Base-by-base conservation (phyloP, 768 basidiomycete genomes). In the Mycena venus region DNA sequence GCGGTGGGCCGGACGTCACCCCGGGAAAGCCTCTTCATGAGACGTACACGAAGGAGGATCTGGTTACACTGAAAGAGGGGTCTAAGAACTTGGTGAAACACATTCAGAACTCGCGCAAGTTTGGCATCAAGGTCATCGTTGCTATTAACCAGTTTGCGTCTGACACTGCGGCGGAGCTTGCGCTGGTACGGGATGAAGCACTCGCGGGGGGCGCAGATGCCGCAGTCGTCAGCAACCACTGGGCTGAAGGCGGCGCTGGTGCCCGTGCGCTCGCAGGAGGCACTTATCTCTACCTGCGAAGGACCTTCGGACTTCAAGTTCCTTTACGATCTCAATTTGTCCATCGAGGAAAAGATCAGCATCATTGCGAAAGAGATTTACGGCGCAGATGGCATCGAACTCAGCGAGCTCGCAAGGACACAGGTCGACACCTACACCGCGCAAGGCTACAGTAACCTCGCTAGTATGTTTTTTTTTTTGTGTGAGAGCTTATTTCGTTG, bases 121-220 rank as follows among this genome's bases (percentile, higher is more conserved):
- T 98, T 79, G 96, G 96, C 53, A 85, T 99, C 84, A 99, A 99
- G 87, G 97, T 97, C 71, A 91, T 99, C 75, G 94, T 99, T 55
- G 98, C 92, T 68, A 91, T 99, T 87, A 99, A 99, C 85, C 93
- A 93, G 81, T 99, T 99, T 85, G 87, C 94, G 96, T 91, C 95
- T 74, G 98, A 99, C 83, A 95, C 98, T 10, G 87, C 90, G 19
- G 96, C 97, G 34, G 98, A 99, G 80, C 90, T 98, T 47, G 91
- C 91, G 65, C 91, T 99, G 66, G 89, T 99, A 55, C 93, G 93
- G 64, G 88, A 93, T 77, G 89, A 94, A 81, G 90, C 97, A 15
- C 88, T 97, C 38, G 89, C 90, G 56, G 95, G 92, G 10, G 98
- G 98, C 47, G 98, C 98, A 23, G 96, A 99, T 82, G 95, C 94